Conservation (phyloP, 345 rosid genomes). For the Citrus maxima region DNA sequence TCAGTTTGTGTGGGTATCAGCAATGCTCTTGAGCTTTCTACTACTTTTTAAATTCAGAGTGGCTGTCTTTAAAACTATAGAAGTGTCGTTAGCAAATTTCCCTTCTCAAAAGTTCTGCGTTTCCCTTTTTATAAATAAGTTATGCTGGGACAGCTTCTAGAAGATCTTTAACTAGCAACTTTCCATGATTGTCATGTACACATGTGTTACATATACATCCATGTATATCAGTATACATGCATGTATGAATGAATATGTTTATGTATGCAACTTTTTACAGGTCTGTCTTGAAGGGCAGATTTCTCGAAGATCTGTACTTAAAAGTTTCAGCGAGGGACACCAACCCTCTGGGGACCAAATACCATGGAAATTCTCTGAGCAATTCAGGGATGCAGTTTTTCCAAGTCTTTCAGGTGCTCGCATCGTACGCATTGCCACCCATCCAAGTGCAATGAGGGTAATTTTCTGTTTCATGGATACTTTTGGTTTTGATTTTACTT, state of each 20-base stretch:
- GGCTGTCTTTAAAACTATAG: not conserved
- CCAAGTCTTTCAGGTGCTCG: constrained; percentile 97
- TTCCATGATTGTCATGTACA: not conserved
- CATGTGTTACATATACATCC: too few relatives aligned
- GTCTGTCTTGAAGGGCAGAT: constrained; percentile 92
- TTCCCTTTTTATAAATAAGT: not conserved
- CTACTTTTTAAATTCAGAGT: not conserved
- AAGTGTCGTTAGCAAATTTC: not conserved
- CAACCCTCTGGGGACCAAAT: constrained; percentile 96
- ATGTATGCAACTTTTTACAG: constrained; percentile 28
- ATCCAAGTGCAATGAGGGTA: constrained; percentile 96
- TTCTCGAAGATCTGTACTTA: constrained; percentile 72
- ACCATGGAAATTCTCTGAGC: constrained; percentile 98
- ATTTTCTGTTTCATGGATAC: constrained; percentile 4
- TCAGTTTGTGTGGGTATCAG: not conserved
- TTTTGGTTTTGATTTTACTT: not conserved
- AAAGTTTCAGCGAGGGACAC: constrained; percentile 75
- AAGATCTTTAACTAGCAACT: not conserved
- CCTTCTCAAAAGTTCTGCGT: not conserved
- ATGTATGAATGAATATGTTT: not conserved
- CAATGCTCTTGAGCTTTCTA: not conserved
- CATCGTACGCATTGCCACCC: constrained; percentile 95
- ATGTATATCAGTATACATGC: not conserved
- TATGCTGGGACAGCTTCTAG: not conserved
- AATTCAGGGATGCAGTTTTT: constrained; percentile 72